Evolutionary conservation across 495 filamentous ascomycete genomes (phyloP).

Genomic region (Talaromyces trachyspermus): DNA sequence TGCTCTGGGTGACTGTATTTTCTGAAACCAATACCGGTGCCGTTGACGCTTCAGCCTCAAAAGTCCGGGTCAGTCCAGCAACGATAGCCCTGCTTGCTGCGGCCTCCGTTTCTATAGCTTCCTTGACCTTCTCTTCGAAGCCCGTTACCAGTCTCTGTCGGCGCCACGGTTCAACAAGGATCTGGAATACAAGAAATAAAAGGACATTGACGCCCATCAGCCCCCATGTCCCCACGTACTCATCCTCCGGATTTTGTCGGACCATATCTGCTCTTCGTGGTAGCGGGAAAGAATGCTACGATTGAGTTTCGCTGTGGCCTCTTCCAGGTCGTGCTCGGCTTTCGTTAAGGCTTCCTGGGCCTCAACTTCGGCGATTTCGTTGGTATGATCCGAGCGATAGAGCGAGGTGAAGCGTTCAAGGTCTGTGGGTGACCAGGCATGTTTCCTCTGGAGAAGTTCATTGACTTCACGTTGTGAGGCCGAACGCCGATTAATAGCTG

Average conservation of each 20-base stretch:
- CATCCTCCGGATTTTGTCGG: conserved; percentile 91
- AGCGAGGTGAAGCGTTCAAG: conserved; percentile 91
- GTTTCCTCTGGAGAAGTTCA: conserved; percentile 84
- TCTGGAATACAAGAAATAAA: conserved; percentile 79
- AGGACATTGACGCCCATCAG: conserved; percentile 95
- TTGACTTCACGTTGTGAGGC: conserved; percentile 94
- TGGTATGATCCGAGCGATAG: conserved; percentile 86
- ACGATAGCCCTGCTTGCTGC: conserved; percentile 14
- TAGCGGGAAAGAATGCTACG: conserved; percentile 80
- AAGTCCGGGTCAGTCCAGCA: conserved; percentile 14
- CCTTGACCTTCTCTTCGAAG: conserved; percentile 70
- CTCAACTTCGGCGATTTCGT: conserved; percentile 78
- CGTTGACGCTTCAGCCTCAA: conserved; percentile 13
- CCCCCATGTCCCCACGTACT: conserved; percentile 98
- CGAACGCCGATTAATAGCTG: conserved; percentile 69
- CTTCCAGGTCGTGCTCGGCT: conserved; percentile 71
- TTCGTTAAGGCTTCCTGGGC: conserved; percentile 63
- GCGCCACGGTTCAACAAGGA: conserved; percentile 93
- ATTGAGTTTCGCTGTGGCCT: conserved; percentile 63
- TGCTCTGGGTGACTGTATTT: background rate
- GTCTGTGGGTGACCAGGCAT: conserved; percentile 79
- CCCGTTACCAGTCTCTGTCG: conserved; percentile 69
- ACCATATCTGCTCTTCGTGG: conserved; percentile 99
- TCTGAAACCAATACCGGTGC: conserved; percentile 6
- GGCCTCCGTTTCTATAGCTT: conserved; percentile 72